Conservation (phyloP, 176 grass and related monocot species). For the Avena sativa region DNA sequence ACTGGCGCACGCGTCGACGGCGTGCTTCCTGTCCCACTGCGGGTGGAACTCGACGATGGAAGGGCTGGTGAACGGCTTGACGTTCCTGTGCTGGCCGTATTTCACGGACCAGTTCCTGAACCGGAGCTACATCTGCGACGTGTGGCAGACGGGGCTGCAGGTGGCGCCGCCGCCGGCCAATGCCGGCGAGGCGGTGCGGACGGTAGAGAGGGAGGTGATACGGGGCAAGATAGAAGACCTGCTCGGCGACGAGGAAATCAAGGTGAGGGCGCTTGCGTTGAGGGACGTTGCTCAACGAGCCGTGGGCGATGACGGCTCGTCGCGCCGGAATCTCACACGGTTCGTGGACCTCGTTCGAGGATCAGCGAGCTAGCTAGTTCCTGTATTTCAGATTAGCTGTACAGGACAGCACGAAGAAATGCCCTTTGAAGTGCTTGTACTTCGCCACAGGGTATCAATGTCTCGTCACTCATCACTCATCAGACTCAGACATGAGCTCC, state of each 20-base stretch:
- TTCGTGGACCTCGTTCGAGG: slow-evolving; percentile 31
- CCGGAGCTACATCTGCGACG: slow-evolving; percentile 65
- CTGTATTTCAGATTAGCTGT: too few relatives aligned
- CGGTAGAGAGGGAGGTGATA: slow-evolving; percentile 50
- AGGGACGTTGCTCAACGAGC: slow-evolving; percentile 24
- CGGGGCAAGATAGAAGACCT: slow-evolving; percentile 50
- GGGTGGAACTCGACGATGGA: slow-evolving; percentile 74
- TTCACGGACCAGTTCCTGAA: slow-evolving; percentile 61
- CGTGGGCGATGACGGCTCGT: slow-evolving; percentile 13
- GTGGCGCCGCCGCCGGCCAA: slow-evolving; percentile 22
- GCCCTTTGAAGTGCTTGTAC: too few relatives aligned
- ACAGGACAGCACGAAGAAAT: too few relatives aligned
- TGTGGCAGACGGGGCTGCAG: slow-evolving; percentile 59
- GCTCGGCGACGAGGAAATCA: slow-evolving; percentile 30
- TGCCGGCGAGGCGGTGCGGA: neutral
- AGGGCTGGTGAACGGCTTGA: slow-evolving; percentile 39
- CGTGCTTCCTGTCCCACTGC: slow-evolving; percentile 61
- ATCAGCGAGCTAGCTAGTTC: neutral
- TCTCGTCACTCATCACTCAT: too few relatives aligned
- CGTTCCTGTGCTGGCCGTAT: slow-evolving; percentile 71
- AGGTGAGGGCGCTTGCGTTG: slow-evolving; percentile 28
- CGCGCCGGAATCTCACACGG: slow-evolving; percentile 25
- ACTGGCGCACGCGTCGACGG: slow-evolving; percentile 50
- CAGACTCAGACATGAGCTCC: too few relatives aligned
- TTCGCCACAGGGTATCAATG: too few relatives aligned